A percentile compares a stretch with the other conserved stretches of the same genome.
These are phyloP conservation scores for Morella rubra DNA, from an alignment of 306 rosid genomes.

Conservation along the genomic window DNA sequence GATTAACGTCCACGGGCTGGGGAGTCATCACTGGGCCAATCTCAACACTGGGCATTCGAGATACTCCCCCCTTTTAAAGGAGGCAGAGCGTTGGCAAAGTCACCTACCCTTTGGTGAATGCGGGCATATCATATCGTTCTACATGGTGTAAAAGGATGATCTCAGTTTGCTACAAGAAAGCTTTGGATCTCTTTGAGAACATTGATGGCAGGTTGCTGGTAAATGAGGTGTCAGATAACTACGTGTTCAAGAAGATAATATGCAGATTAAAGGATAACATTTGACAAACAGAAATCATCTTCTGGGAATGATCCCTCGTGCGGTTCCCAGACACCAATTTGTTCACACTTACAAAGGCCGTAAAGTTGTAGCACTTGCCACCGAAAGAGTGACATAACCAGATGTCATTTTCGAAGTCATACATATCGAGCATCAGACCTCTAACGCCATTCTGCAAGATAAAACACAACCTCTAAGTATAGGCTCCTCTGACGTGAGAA, in stretches of 20 bases:
- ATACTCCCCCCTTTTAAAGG: too few relatives aligned
- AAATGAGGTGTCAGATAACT: constrained; percentile 22
- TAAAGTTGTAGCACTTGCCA: constrained; percentile 78
- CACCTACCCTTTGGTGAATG: constrained; percentile 93
- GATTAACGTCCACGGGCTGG: too few relatives aligned
- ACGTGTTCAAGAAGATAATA: neutral
- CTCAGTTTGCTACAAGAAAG: constrained; percentile 81
- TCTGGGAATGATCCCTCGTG: neutral
- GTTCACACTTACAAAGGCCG: constrained; percentile 78
- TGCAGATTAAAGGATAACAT: neutral
- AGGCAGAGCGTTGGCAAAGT: too few relatives aligned
- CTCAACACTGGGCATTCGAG: too few relatives aligned
- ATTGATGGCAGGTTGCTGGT: constrained; percentile 83
- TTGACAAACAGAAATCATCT: neutral
- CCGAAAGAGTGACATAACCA: constrained; percentile 88
- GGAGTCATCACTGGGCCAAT: too few relatives aligned
- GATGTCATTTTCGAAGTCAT: constrained; percentile 73
- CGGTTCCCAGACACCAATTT: neutral
- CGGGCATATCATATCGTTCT: too few relatives aligned
- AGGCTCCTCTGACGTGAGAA: neutral
- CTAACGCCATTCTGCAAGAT: constrained; percentile 73
- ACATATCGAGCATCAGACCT: constrained; percentile 92
- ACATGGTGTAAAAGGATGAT: constrained; percentile 71
- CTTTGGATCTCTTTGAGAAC: constrained; percentile 71
- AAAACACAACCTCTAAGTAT: constrained; percentile 24